phyloP scores from a whole-genome alignment of 1,139 yeast species.

The Blastobotrys illinoisensis region DNA sequence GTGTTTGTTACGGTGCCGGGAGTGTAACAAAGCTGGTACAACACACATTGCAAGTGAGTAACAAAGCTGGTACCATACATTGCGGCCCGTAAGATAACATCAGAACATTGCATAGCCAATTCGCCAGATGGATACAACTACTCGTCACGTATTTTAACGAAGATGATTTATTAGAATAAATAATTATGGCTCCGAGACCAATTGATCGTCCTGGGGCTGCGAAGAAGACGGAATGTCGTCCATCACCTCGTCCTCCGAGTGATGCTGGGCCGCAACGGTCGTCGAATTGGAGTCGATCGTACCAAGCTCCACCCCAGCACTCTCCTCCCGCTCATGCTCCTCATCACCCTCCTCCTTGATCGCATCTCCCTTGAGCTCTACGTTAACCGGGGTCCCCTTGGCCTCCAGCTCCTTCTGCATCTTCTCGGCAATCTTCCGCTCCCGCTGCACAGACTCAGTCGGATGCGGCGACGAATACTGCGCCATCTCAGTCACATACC shows the following conservation, averaged over 20 bases:
- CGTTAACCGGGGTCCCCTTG: slow-evolving; percentile 9
- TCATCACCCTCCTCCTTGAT: slow-evolving; percentile 4
- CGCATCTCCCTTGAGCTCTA: slow-evolving; percentile 4
- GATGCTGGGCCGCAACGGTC: neutral
- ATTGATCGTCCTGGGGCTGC: neutral
- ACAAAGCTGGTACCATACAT: too few relatives aligned
- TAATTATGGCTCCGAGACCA: neutral
- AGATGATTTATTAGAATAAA: neutral
- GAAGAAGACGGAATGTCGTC: neutral
- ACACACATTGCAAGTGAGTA: too few relatives aligned
- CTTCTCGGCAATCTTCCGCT: slow-evolving; percentile 24
- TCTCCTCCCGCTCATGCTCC: slow-evolving; percentile 3
- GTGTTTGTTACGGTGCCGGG: too few relatives aligned
- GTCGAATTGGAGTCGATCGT: neutral
- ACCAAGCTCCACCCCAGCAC: neutral
- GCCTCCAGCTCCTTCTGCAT: slow-evolving; percentile 22
- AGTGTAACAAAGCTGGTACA: too few relatives aligned
- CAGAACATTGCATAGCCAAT: too few relatives aligned
- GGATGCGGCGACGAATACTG: slow-evolving; percentile 43
- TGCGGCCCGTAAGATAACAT: too few relatives aligned
- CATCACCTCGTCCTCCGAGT: neutral
- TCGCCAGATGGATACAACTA: too few relatives aligned
- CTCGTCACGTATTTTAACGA: too few relatives aligned
- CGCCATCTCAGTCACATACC: slow-evolving; percentile 71
- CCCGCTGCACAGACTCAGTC: slow-evolving; percentile 23